phyloP scores from a whole-genome alignment of 106 monocot genomes.

The Ottelia alismoides region DNA sequence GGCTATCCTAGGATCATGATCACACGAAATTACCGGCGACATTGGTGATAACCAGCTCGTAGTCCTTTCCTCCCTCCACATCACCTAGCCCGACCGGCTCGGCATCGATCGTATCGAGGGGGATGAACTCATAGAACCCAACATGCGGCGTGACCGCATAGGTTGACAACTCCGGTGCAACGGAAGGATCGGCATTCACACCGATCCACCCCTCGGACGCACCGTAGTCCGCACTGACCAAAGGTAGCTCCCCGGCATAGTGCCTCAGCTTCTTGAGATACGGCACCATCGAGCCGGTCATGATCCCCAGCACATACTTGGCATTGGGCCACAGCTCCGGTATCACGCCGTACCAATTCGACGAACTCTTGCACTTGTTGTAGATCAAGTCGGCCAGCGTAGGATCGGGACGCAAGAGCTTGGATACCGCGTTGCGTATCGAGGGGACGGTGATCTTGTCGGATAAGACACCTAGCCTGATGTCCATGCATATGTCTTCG shows the following conservation, averaged over 20 bases:
- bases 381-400: constrained; percentile 36
- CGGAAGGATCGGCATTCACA: constrained; percentile 34
- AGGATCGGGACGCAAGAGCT: constrained; percentile 44
- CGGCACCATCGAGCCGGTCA: constrained; percentile 82
- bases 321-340: constrained; percentile 71
- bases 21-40: constrained; percentile 44
- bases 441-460: constrained; percentile 42
- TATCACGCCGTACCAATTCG: constrained; percentile 59
- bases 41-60: constrained; percentile 57
- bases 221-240: constrained; percentile 63
- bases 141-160: constrained; percentile 61
- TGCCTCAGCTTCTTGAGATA: constrained; percentile 66
- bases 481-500: constrained; percentile 47
- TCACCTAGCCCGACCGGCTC: constrained; percentile 62
- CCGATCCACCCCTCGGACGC: constrained; percentile 79
- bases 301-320: constrained; percentile 62
- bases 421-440: constrained; percentile 37
- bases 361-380: constrained; percentile 31
- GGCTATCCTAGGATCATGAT: too few relatives aligned
- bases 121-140: constrained; percentile 74
- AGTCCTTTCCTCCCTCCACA: constrained; percentile 45
- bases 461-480: constrained; percentile 48
- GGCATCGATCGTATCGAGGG: constrained; percentile 25
- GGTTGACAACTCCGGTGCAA: constrained; percentile 36
- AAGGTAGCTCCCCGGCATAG: constrained; percentile 51